Base-by-base conservation (phyloP, 1,284 basidiomycete species). In the Rhodotorula sp. region DNA sequence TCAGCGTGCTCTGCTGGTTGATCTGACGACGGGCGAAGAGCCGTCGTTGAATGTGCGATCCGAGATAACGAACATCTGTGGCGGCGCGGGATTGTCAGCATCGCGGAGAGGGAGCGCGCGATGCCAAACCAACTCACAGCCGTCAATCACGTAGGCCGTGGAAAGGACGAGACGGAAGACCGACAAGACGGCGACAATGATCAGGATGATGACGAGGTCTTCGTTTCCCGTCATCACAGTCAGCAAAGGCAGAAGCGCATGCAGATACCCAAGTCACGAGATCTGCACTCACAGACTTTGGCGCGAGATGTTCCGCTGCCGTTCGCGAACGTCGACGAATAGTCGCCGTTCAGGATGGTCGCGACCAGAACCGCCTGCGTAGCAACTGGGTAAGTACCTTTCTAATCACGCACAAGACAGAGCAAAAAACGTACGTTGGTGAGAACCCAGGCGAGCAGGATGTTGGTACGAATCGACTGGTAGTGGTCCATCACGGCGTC, bases 361-460 rank as follows among this genome's bases (percentile, higher is more conserved):
- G 88, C 84, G 48, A 92, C 81, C n/a, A 93, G 83, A 56, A 92
- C 75, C 4, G 88, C 89, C 90, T 92, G 69, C 10, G 24, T 59
- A n/a, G 33, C 26, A 26, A 24, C 42, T 54, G 37, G 68, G 62
- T 55, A 22, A 59, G 54, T 58, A 59, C n/a, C n/a, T n/a, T n/a
- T n/a, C n/a, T n/a, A n/a, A n/a, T n/a, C n/a, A n/a, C n/a, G n/a
- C n/a, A n/a, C n/a, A n/a, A n/a, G n/a, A n/a, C n/a, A n/a, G n/a
- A n/a, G 49, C 22, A 51, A 24, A 24, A 20, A 44, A 80, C 87
- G 76, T 75, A 90, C 91, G 79, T 95, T 94, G 37, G 90, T 89
- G 66, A 95, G 79, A 4, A 91, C 88, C 89, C 93, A 95, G 6
- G 87, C 85, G 61, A 98, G 83, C 56, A 98, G 82, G 30, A 94